Conservation (phyloP, 768 basidiomycete species). For the Tulasnella calospora region DNA sequence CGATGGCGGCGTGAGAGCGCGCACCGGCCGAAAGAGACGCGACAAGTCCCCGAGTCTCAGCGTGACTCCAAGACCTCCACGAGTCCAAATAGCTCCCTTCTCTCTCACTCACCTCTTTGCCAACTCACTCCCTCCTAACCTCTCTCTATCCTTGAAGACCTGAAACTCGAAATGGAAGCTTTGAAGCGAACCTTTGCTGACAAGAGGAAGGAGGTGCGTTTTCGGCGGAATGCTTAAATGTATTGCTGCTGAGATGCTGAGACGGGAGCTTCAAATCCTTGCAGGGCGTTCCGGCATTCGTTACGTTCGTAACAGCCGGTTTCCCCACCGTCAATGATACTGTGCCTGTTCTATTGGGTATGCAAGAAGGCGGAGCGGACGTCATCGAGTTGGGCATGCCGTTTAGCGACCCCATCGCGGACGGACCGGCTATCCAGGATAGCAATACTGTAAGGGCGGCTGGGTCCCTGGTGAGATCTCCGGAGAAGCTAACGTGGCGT, state of each 20-base stretch:
- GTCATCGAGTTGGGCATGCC: slow-evolving; percentile 94
- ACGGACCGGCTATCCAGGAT: slow-evolving; percentile 90
- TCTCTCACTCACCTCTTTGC: neutral
- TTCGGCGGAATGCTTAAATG: no score
- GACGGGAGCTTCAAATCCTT: neutral
- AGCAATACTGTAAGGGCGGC: slow-evolving; percentile 69
- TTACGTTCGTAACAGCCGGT: slow-evolving; percentile 93
- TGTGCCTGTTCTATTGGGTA: slow-evolving; percentile 79
- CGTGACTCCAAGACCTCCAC: slow-evolving; percentile 17
- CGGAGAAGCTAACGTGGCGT: neutral
- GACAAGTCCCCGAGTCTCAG: neutral
- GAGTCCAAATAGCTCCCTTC: neutral
- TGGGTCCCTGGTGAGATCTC: slow-evolving; percentile 25
- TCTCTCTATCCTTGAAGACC: neutral
- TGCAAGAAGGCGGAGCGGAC: slow-evolving; percentile 91
- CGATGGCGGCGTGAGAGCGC: slow-evolving; percentile 3
- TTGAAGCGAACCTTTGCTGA: slow-evolving; percentile 63
- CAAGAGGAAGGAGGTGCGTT: slow-evolving; percentile 54
- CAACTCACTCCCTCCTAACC: neutral
- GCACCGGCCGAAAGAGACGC: slow-evolving; percentile 7
- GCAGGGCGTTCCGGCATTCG: slow-evolving; percentile 57
- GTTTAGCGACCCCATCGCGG: slow-evolving; percentile 94
- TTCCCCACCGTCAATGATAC: slow-evolving; percentile 77
- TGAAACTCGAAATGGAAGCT: slow-evolving; percentile 41
- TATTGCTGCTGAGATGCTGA: no score